Evolutionary conservation across 352 stramenopile genomes (phyloP).

Genomic region (Globisporangium abappressorium): DNA sequence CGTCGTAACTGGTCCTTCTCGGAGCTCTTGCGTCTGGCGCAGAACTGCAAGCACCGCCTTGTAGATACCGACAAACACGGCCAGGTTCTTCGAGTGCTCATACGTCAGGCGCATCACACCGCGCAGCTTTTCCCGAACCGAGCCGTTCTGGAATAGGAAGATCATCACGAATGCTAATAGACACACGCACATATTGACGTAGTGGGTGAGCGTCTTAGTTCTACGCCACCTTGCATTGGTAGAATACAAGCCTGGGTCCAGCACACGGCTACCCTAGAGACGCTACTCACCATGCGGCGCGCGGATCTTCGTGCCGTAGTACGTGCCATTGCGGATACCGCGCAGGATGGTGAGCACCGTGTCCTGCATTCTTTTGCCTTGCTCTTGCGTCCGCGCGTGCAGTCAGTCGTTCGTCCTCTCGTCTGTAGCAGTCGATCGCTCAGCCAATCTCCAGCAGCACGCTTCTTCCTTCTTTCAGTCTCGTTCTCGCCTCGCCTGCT

Average conservation of each 20-base stretch:
- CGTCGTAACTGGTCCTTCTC: conserved; percentile 27
- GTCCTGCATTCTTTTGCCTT: conserved; percentile 34
- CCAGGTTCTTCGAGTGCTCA: conserved; percentile 87
- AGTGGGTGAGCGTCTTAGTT: not conserved
- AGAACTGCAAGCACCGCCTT: conserved; percentile 71
- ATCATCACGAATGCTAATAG: conserved; percentile 87
- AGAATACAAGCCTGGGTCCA: not conserved
- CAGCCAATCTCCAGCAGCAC: not conserved
- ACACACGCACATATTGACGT: not conserved
- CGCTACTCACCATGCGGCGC: conserved; percentile 67
- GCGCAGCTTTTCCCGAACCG: conserved; percentile 71
- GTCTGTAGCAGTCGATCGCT: not conserved
- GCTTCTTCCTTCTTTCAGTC: too few relatives aligned
- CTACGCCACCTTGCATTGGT: not conserved
- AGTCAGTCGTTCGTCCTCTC: not conserved
- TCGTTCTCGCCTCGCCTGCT: not conserved
- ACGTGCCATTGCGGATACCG: conserved; percentile 82
- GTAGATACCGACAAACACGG: conserved; percentile 87
- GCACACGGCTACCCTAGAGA: not conserved
- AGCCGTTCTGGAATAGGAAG: conserved; percentile 83
- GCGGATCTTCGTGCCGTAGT: conserved; percentile 89
- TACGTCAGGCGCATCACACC: conserved; percentile 76
- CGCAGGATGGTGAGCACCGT: conserved; percentile 68
- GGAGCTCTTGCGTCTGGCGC: conserved; percentile 45
- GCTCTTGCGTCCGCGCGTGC: not conserved